Base-by-base conservation (phyloP, 371 early-diverging fungal genomes). In the Mycotypha africana region DNA sequence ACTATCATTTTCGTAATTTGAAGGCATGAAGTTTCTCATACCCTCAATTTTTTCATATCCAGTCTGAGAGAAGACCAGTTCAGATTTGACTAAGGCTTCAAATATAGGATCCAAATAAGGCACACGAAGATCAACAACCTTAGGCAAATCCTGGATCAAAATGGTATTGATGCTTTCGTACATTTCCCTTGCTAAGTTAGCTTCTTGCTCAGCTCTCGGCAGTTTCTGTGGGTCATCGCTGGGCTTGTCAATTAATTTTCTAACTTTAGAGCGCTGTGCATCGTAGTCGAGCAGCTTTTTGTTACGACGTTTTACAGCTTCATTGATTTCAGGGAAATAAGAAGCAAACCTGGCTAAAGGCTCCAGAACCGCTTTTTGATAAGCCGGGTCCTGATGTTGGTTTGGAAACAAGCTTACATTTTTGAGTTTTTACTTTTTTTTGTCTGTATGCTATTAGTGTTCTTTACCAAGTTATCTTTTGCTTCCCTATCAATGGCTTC, bases 271-370 rank as follows among this genome's bases (percentile, higher is more conserved):
- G 2, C 85, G 67, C 12, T 79, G 71, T 20, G 81, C 65, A 49
- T 97, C 97, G 52, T 92, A 89, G 51, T 97, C 97, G 31, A 92
- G 59, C 28, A 91, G 60, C 57, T 93, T 92, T 51, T 87, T 85
- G 38, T 83, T 68, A 16, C 95, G 84, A 42, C 86, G 82, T 54
- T 83, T 86, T 38, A 92, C 84, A 4, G 88, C 84, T 48, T 92
- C 91, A 62, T 93, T 88, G 53, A 92, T 82, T 38, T 88, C 88
- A 3, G 96, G 95, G 56, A 95, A 87, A 45, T 84, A 88, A n/a
- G 82, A 84, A 30, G 82, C 75, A 56, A 83, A 84, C 49, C 85
- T 73, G 20, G 86, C 88, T 32, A 93, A 60, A 4, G 95, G 95
- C 25, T 93, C 88, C 45, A 93, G 53, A 7, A 95, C 91, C 10